Evolutionary conservation across 768 basidiomycete genomes (phyloP), one percentile per base, ranked within the genome.

Genomic region (Hydnomerulius pinastri): DNA sequence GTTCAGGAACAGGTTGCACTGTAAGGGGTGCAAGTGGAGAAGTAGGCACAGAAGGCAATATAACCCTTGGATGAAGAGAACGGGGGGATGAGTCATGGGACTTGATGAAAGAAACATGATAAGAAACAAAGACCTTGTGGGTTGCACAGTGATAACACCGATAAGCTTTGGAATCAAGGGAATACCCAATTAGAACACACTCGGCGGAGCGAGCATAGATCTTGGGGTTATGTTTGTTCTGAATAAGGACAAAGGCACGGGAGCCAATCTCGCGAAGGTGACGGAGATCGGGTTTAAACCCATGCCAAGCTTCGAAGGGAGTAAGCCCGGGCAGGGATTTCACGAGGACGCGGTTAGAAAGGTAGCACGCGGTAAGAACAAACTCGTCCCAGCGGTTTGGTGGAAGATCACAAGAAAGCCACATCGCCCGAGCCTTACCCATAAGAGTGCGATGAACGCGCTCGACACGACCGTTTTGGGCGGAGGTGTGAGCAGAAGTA

Each of bases 401-500:
- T 1, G 71, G 72, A 1, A 58, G 46, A 0, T 58, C 51, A 12
- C 58, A 54, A 12, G 61, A 61, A 18, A 64, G 48, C 0, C 56
- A 56, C 68, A 73, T 72, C 0, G 70, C 51, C 1, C 58, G 46
- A 4, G 59, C 64, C 35, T 67, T 62, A 13, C 55, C 59, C 44
- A 73, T 58, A 6, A 73, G 48, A 0, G 72, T 75, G 9, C 60
- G 56, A 43, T 77, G 73, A 30, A 69, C 41, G 1, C 69, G 60
- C 42, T 77, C 72, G 4, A 71, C 70, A 11, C 54, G 50, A 3
- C 75, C 71, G 48, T 68, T 75, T 13, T 73, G 67, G 0, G 65
- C 66, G 13, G 70, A 73, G 7, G 70, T 73, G 53, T 75, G 61
- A 0, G 71, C 63, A 0, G 68, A 65, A 0, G 68, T 70, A 43